Evolutionary conservation across 148 eudicot genomes (phyloP).

Genomic region (Vaccinium macrocarpon): DNA sequence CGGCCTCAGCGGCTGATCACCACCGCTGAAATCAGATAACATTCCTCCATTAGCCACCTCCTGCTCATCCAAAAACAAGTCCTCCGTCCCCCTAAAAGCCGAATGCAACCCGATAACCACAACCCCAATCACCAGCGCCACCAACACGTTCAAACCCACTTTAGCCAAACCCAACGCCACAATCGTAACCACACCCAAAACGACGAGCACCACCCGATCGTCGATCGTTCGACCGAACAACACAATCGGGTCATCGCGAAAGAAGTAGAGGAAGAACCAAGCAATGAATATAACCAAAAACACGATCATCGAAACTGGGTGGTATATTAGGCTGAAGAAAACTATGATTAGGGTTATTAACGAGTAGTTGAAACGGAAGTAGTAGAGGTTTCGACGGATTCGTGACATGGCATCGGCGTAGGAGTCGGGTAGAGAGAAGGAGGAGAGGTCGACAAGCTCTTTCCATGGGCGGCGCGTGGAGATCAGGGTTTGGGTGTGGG

Average conservation of each 20-base stretch:
- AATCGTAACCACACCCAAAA: constrained; percentile 44
- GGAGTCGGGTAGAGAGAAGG: constrained; percentile 46
- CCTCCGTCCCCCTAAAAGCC: constrained; percentile 47
- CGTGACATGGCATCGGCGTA: constrained; percentile 49
- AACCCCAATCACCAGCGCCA: constrained; percentile 41
- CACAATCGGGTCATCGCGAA: constrained; percentile 38
- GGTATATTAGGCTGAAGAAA: constrained; percentile 62
- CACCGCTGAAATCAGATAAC: constrained; percentile 45
- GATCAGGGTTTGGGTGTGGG: constrained; percentile 31
- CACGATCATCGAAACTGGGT: constrained; percentile 66
- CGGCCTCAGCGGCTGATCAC: constrained; percentile 32
- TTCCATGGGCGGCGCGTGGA: constrained; percentile 67
- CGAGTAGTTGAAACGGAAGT: constrained; percentile 71
- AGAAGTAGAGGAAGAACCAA: constrained; percentile 58
- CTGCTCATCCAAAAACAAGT: constrained; percentile 59
- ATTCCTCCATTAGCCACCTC: constrained; percentile 52
- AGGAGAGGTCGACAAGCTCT: constrained; percentile 41
- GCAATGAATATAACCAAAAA: constrained; percentile 41
- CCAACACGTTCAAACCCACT: constrained; percentile 62
- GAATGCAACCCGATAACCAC: constrained; percentile 48
- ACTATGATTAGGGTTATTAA: constrained; percentile 38
- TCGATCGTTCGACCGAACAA: constrained; percentile 30
- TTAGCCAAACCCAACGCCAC: constrained; percentile 51
- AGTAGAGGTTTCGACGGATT: constrained; percentile 49
- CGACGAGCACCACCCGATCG: constrained; percentile 49